Conservation (phyloP, 768 basidiomycete species). For the Filobasidium floriforme region DNA sequence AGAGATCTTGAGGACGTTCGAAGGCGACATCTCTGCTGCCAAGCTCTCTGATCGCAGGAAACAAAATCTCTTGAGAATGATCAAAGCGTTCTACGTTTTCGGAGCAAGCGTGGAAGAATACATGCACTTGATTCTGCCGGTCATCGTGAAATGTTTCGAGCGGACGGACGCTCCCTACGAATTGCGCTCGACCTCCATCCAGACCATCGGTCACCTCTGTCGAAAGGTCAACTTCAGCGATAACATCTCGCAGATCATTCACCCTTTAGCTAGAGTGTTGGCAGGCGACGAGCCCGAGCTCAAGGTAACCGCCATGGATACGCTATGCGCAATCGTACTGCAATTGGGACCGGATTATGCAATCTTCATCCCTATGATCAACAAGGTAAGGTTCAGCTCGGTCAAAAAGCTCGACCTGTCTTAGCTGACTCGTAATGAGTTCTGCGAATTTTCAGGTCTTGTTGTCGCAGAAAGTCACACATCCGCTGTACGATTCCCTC, state of each 20-base stretch:
- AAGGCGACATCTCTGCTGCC: slow-evolving; percentile 38
- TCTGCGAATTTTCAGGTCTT: slow-evolving; percentile 54
- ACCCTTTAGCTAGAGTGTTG: slow-evolving; percentile 83
- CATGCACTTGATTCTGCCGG: slow-evolving; percentile 88
- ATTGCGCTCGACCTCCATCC: slow-evolving; percentile 79
- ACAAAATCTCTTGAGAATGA: slow-evolving; percentile 62
- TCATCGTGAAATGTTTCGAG: slow-evolving; percentile 86
- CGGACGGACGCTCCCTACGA: slow-evolving; percentile 63
- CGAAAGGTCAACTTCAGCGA: slow-evolving; percentile 94
- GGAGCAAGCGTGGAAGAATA: slow-evolving; percentile 97
- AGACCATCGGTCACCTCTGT: slow-evolving; percentile 82
- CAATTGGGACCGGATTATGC: slow-evolving; percentile 96
- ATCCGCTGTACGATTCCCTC: slow-evolving; percentile 77
- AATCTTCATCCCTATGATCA: slow-evolving; percentile 93
- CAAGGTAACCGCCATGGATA: slow-evolving; percentile 79
- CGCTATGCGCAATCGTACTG: slow-evolving; percentile 79
- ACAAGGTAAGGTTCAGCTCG: slow-evolving; percentile 58
- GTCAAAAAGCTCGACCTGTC: neutral
- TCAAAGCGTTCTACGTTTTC: slow-evolving; percentile 90
- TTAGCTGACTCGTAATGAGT: neutral
- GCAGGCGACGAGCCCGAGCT: slow-evolving; percentile 61
- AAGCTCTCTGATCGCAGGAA: slow-evolving; percentile 58
- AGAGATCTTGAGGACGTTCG: slow-evolving; percentile 64
- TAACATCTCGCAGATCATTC: slow-evolving; percentile 92
- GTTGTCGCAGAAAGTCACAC: slow-evolving; percentile 64